These are phyloP conservation scores for Dillenia turbinata DNA, from an alignment of 164 flowering plant genomes.

Conservation along the genomic window DNA sequence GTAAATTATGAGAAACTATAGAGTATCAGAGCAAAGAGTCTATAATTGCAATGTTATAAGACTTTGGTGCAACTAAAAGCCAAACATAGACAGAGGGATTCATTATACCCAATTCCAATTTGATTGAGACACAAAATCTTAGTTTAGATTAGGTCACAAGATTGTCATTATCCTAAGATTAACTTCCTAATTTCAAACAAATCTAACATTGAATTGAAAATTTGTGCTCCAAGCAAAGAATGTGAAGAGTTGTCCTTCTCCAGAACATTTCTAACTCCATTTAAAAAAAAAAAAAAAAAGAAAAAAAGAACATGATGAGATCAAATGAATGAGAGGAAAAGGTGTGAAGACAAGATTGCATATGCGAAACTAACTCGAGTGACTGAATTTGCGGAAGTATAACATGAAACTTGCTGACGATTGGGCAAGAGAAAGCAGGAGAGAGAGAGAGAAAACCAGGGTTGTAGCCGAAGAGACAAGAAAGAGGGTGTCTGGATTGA, in stretches of 20 bases:
- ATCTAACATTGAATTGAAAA: neutral
- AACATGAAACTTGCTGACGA: too few species aligned
- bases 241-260: neutral
- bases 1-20: neutral
- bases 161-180: too few species aligned
- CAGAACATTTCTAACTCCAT: neutral
- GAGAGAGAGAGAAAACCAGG: slow-evolving; percentile 21
- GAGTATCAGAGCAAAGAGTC: neutral
- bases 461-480: slow-evolving; percentile 22
- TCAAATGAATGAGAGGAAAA: too few species aligned
- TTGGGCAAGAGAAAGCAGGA: neutral
- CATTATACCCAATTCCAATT: neutral
- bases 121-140: neutral
- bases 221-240: neutral
- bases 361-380: too few species aligned
- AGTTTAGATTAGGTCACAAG: too few species aligned
- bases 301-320: neutral
- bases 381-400: too few species aligned
- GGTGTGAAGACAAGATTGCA: too few species aligned
- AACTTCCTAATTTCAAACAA: neutral
- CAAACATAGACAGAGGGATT: neutral
- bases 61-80: neutral
- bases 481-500: slow-evolving; percentile 23
- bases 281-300: neutral
- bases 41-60: neutral